These are phyloP conservation scores for Aspergillus intermedius DNA, from an alignment of 2,329 filamentous ascomycete genomes.

Conservation along the genomic window DNA sequence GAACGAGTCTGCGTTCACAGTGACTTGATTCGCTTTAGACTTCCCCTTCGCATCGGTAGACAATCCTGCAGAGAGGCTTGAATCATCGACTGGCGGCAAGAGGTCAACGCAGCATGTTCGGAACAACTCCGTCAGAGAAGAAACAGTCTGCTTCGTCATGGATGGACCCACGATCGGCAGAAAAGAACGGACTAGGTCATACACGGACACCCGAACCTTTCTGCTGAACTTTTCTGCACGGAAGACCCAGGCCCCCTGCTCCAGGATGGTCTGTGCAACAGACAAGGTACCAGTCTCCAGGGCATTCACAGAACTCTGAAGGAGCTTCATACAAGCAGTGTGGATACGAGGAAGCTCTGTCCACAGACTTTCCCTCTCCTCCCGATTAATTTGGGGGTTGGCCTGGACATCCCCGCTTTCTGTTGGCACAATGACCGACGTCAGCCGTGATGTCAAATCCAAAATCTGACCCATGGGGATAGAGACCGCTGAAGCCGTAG, in stretches of 20 bases:
- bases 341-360: slow-evolving; percentile 67
- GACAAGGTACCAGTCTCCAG: slow-evolving; percentile 54
- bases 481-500: slow-evolving; percentile 59
- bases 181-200: slow-evolving; percentile 52
- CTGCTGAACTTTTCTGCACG: slow-evolving; percentile 45
- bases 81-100: slow-evolving; percentile 45
- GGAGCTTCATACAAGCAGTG: slow-evolving; percentile 58
- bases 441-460: slow-evolving; percentile 64
- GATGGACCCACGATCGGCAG: slow-evolving; percentile 59
- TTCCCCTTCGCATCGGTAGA: slow-evolving; percentile 38
- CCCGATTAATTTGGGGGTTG: slow-evolving; percentile 66
- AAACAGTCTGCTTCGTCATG: slow-evolving; percentile 59
- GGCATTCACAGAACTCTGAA: slow-evolving; percentile 52
- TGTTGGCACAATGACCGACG: slow-evolving; percentile 55
- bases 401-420: slow-evolving; percentile 48
- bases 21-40: slow-evolving; percentile 28
- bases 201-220: slow-evolving; percentile 55
- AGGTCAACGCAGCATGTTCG: slow-evolving; percentile 69
- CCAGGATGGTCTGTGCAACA: slow-evolving; percentile 58
- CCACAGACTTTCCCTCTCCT: slow-evolving; percentile 78
- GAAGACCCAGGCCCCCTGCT: slow-evolving; percentile 68
- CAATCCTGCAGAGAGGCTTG: slow-evolving; percentile 12
- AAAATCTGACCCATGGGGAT: slow-evolving; percentile 62
- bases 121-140: slow-evolving; percentile 56
- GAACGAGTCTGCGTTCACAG: slow-evolving; percentile 64